Evolutionary conservation across 2,329 filamentous ascomycete species (phyloP).

Genomic region (Sporothrix dimorphospora): DNA sequence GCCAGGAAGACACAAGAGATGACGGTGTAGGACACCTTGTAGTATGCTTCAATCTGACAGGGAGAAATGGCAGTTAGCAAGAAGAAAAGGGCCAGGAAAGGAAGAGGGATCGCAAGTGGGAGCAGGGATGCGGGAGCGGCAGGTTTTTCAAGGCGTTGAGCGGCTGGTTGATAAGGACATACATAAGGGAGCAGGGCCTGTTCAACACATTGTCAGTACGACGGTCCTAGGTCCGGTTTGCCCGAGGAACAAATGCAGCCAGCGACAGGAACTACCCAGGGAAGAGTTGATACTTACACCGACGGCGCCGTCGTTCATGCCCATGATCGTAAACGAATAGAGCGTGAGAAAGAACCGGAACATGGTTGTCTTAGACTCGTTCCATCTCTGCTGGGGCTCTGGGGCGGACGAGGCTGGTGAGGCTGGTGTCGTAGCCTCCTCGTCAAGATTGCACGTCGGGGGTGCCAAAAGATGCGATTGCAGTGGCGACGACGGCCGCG

Average conservation of each 20-base stretch:
- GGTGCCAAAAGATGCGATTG: background rate
- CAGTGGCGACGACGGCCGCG: background rate
- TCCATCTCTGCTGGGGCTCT: slow-evolving; percentile 59
- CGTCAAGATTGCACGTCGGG: background rate
- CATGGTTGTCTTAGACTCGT: slow-evolving; percentile 60
- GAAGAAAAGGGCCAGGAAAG: background rate
- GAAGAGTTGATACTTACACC: slow-evolving; percentile 48
- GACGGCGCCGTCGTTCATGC: slow-evolving; percentile 68
- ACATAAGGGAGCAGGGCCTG: slow-evolving; percentile 53
- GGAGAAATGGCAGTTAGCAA: background rate
- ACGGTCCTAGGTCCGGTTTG: background rate
- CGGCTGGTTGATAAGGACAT: slow-evolving; percentile 33
- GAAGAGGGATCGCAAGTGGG: background rate
- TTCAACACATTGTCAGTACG: background rate
- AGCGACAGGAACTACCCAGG: background rate
- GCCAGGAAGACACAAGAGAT: slow-evolving; percentile 70
- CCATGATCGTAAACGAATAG: slow-evolving; percentile 66
- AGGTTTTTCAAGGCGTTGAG: background rate
- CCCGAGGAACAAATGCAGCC: background rate
- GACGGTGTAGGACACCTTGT: slow-evolving; percentile 62
- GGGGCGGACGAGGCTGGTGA: background rate
- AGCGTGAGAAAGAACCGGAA: slow-evolving; percentile 62
- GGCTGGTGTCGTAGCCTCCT: slow-evolving; percentile 28
- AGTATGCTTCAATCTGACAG: slow-evolving; percentile 62
- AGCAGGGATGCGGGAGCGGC: background rate